phyloP scores from a whole-genome alignment of 257 asterid species.

The Solanum chiquidenum region DNA sequence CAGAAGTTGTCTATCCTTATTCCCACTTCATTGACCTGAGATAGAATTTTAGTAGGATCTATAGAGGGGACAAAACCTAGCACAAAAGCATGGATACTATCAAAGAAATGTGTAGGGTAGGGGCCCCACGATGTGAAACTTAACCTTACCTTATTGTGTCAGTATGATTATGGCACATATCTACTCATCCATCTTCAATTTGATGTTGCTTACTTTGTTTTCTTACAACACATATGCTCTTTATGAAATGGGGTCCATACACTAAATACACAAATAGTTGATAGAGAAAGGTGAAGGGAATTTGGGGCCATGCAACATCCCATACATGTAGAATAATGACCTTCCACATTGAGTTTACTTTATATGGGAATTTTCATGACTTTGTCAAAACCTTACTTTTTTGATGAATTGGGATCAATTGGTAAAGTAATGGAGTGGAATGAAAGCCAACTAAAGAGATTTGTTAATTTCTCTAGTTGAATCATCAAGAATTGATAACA shows the following conservation, averaged over 20 bases:
- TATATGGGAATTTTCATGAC: slow-evolving; percentile 1
- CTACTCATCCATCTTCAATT: not conserved
- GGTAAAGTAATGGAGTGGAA: not conserved
- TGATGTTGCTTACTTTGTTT: not conserved
- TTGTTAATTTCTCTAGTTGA: not conserved
- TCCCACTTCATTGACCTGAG: not conserved
- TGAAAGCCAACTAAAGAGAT: not conserved
- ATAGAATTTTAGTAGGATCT: not conserved
- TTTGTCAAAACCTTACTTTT: not conserved
- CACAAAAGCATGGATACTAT: not conserved
- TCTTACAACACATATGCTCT: not conserved
- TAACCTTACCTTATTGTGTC: not conserved
- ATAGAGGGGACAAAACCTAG: not conserved
- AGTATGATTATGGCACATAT: not conserved
- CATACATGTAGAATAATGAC: not conserved
- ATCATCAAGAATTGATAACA: not conserved
- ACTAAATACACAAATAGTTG: not conserved
- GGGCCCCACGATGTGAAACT: slow-evolving; percentile 1
- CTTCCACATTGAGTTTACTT: not conserved
- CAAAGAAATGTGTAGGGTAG: not conserved
- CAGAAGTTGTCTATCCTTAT: not conserved
- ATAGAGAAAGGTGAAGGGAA: not conserved
- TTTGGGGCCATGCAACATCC: not conserved
- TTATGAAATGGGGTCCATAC: not conserved
- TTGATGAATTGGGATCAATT: not conserved